Base-by-base conservation (phyloP, 106 monocot genomes). In the Alisma plantagoaquatica region DNA sequence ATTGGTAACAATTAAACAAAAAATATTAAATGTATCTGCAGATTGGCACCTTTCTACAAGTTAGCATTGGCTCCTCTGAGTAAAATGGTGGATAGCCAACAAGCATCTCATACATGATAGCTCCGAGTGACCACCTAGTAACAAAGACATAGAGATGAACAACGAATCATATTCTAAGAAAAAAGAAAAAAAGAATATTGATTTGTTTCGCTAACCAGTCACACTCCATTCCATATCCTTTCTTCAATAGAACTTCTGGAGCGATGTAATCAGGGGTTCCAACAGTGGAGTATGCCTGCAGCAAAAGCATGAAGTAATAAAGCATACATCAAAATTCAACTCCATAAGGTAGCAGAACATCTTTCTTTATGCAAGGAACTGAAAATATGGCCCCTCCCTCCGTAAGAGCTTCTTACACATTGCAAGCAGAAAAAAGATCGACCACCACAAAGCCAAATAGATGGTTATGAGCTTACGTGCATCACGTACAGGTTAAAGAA, bases 241-340 rank as follows among this genome's bases (percentile, higher is more conserved):
- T 92, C 73, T 92, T 92, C 51, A 86, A 43, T 35, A 92, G 33
- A 65, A 92, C 92, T 71, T 92, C 92, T 25, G 86, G 92, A 56
- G 92, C 92, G 69, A 92, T 92, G 52, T 92, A 92, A 62, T 92
- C 92, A 65, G 92, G 92, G 17, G 92, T 92, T 17, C 92, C 92
- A 60, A 92, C 92, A 27, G 92, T 92, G 32, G 92, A 86, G 56
- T 86, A 92, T 17, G 92, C 92, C 86, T 92, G 71, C 44, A 63
- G 23, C n/a, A 23, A 24, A 42, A 59, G 47, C 6, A 38, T n/a
- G n/a, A n/a, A n/a, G n/a, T n/a, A n/a, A n/a, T n/a, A n/a, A n/a
- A n/a, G n/a, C n/a, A n/a, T n/a, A n/a, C n/a, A n/a, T n/a, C n/a
- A n/a, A n/a, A n/a, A n/a, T n/a, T n/a, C n/a, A n/a, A n/a, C n/a